These are phyloP conservation scores for Bolboschoenus planiculmis DNA, from an alignment of 176 grass and related monocot genomes.

Conservation along the genomic window DNA sequence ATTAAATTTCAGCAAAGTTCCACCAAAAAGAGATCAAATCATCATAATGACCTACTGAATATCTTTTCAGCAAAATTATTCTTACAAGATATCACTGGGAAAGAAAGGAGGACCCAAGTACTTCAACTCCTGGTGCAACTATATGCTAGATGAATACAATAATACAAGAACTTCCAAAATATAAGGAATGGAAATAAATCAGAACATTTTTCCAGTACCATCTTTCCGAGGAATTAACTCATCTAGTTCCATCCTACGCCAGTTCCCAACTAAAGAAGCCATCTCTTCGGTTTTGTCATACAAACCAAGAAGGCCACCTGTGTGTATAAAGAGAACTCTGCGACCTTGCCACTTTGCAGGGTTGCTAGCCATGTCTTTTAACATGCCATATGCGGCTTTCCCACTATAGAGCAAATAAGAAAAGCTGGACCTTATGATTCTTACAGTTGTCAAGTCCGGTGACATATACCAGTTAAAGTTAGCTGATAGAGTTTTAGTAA, in stretches of 20 bases:
- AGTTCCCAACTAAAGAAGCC: constrained; percentile 53
- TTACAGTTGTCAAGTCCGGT: neutral
- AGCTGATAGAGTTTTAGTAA: neutral
- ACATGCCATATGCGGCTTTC: constrained; percentile 59
- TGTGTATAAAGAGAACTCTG: constrained; percentile 83
- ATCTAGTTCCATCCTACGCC: constrained; percentile 76
- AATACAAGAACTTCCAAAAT: neutral
- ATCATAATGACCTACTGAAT: neutral
- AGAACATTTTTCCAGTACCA: constrained; percentile 95
- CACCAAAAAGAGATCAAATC: neutral
- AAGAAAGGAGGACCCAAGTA: neutral
- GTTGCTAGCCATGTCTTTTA: constrained; percentile 67
- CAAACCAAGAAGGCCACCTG: constrained; percentile 87
- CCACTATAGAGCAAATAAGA: constrained; percentile 41
- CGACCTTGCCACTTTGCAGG: constrained; percentile 65
- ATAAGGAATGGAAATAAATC: constrained; percentile 20
- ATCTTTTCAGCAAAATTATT: neutral
- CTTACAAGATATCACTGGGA: neutral
- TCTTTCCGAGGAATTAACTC: constrained; percentile 57
- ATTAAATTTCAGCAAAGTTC: neutral
- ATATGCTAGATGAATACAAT: neutral
- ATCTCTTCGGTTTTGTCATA: constrained; percentile 72
- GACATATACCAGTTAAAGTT: neutral
- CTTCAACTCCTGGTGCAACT: neutral
- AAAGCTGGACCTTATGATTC: neutral